A percentile compares a stretch with the other conserved stretches of the same genome.
Evolutionary conservation across 768 basidiomycete genomes (phyloP).

Genomic region (Tephrocybe sp.): DNA sequence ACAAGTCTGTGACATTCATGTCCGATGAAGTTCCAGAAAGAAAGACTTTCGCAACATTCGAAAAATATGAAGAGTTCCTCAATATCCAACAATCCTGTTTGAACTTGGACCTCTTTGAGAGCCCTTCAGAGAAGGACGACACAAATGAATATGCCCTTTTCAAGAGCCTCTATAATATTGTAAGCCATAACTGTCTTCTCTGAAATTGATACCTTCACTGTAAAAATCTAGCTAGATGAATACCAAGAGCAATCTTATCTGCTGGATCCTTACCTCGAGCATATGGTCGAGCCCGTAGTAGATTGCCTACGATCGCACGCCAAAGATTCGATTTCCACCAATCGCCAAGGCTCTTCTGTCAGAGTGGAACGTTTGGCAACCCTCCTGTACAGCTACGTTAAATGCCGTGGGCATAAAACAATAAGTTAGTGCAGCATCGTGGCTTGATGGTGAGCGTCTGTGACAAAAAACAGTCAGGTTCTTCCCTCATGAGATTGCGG

Average conservation of each 20-base stretch:
- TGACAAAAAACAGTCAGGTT: constrained; percentile 64
- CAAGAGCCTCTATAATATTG: constrained; percentile 46
- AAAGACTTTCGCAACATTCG: constrained; percentile 54
- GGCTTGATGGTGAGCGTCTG: constrained; percentile 5
- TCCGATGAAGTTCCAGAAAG: constrained; percentile 41
- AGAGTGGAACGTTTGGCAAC: constrained; percentile 53
- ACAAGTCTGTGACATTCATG: too few relatives aligned
- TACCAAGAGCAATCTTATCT: constrained; percentile 95
- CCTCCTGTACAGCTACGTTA: constrained; percentile 78
- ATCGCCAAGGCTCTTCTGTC: constrained; percentile 25
- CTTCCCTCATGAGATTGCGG: constrained; percentile 89
- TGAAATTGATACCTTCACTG: not conserved
- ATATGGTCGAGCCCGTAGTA: constrained; percentile 73
- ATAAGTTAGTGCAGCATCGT: constrained; percentile 60
- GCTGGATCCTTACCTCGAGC: constrained; percentile 84
- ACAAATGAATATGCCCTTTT: constrained; percentile 38
- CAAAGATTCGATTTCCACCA: constrained; percentile 34
- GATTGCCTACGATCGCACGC: constrained; percentile 57
- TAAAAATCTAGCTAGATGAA: constrained; percentile 62
- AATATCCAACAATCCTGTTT: constrained; percentile 52
- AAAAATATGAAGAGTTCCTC: constrained; percentile 58
- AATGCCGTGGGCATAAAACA: constrained; percentile 86
- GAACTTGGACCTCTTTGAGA: constrained; percentile 39
- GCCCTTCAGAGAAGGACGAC: constrained; percentile 43
- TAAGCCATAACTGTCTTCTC: constrained; percentile 32